phyloP scores from a whole-genome alignment of 805 yeast genomes.

The Ogataea neopini region DNA sequence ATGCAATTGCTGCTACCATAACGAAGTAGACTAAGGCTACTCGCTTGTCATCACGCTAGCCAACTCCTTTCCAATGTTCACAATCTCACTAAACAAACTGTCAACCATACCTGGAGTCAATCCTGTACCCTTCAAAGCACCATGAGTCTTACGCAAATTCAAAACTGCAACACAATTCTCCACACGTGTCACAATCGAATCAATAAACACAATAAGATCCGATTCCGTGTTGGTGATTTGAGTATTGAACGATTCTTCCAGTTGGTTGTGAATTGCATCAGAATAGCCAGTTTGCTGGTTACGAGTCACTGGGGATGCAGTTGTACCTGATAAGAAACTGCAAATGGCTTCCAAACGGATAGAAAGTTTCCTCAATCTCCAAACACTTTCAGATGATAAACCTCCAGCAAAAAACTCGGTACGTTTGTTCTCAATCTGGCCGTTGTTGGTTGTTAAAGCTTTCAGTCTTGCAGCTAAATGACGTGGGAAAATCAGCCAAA shows the following conservation, averaged over 20 bases:
- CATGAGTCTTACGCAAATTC: constrained; percentile 40
- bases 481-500: constrained; percentile 76
- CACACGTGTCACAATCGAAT: constrained; percentile 66
- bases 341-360: constrained; percentile 60
- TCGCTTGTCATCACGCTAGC: not conserved
- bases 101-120: constrained; percentile 15
- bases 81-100: constrained; percentile 27
- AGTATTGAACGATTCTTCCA: constrained; percentile 19
- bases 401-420: constrained; percentile 32
- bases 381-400: constrained; percentile 30
- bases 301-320: constrained; percentile 22
- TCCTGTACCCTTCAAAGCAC: constrained; percentile 10
- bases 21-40: too few relatives aligned
- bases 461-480: constrained; percentile 61
- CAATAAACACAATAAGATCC: constrained; percentile 58
- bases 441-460: constrained; percentile 33
- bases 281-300: constrained; percentile 5
- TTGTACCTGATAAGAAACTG: constrained; percentile 42
- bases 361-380: constrained; percentile 51
- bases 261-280: constrained; percentile 19
- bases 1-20: too few relatives aligned
- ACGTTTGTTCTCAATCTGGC: constrained; percentile 32
- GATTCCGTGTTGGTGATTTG: constrained; percentile 25
- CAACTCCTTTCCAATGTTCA: constrained; percentile 7
- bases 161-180: constrained; percentile 57